phyloP scores from a whole-genome alignment of 208 protist species.

The Crithidia brevicula region DNA sequence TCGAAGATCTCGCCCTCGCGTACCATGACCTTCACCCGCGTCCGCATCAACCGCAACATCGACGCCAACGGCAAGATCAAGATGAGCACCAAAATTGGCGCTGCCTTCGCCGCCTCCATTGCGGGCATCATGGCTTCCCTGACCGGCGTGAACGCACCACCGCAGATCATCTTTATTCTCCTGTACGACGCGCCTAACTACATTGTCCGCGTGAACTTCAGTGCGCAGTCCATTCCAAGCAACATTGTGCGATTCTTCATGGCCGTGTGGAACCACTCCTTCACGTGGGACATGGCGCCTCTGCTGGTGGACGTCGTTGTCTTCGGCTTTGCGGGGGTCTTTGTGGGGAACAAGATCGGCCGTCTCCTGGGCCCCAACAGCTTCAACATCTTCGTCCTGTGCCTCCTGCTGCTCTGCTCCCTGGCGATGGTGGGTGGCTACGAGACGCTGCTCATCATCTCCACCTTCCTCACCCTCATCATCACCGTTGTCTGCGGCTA shows the following conservation, averaged over 20 bases:
- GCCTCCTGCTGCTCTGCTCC: conserved; percentile 52
- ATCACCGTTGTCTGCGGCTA: conserved; percentile 36
- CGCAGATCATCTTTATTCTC: conserved; percentile 69
- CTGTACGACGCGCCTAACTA: conserved; percentile 66
- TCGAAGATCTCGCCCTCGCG: conserved; percentile 52
- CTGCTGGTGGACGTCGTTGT: conserved; percentile 47
- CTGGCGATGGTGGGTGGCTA: conserved; percentile 46
- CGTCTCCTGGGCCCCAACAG: conserved; percentile 55
- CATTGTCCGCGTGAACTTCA: conserved; percentile 66
- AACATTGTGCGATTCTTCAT: conserved; percentile 54
- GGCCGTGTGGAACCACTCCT: conserved; percentile 35
- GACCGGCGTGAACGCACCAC: conserved; percentile 57
- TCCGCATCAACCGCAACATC: conserved; percentile 70
- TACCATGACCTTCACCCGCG: conserved; percentile 66
- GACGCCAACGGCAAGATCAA: conserved; percentile 62
- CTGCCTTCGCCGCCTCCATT: conserved; percentile 46
- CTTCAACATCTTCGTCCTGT: conserved; percentile 61
- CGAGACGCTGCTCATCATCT: conserved; percentile 31
- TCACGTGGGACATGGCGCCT: conserved; percentile 32
- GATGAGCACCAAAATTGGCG: conserved; percentile 52
- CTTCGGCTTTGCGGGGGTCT: conserved; percentile 54
- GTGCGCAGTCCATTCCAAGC: conserved; percentile 60
- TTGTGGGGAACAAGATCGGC: conserved; percentile 51
- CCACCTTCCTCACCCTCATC: conserved; percentile 35
- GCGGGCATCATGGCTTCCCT: conserved; percentile 63